Percentiles rank a stretch among this genome's conserved stretches.
phyloP scores from a whole-genome alignment of 73 alveolate species.

The Symbiodinium natans region DNA sequence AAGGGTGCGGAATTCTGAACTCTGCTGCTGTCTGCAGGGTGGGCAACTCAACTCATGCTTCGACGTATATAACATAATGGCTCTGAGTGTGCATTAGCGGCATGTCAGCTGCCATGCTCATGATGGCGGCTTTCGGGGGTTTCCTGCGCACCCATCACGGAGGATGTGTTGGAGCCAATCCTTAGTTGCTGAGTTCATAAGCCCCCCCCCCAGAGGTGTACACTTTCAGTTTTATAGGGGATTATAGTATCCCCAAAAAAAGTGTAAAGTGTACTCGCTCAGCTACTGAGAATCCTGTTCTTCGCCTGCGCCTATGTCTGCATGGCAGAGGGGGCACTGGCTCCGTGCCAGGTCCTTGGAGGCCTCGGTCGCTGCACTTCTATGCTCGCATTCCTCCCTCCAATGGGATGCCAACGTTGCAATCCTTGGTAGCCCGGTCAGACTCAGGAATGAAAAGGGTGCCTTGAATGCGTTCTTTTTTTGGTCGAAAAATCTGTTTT shows the following conservation, averaged over 20 bases:
- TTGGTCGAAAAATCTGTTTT: no score
- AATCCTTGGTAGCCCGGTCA: no score
- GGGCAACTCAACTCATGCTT: neutral
- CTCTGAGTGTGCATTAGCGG: no score
- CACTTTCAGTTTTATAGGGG: no score
- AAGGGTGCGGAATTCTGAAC: neutral
- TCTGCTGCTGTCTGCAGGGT: neutral
- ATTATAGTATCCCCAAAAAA: no score
- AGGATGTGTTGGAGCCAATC: slow-evolving; percentile 5
- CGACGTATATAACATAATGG: neutral
- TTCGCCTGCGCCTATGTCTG: neutral
- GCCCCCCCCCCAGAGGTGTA: no score
- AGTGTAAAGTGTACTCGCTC: no score
- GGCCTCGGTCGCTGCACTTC: slow-evolving; percentile 5
- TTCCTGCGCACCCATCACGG: neutral
- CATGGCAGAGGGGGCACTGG: slow-evolving; percentile 21
- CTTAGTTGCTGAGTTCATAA: no score
- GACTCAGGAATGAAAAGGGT: no score
- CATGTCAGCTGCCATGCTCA: neutral
- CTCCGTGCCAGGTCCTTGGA: neutral
- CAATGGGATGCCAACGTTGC: slow-evolving; percentile 2
- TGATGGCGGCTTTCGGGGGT: neutral
- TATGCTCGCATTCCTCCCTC: slow-evolving; percentile 1
- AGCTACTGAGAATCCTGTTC: no score
- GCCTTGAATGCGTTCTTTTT: no score